A percentile compares a stretch with the other conserved stretches of the same genome.
These are phyloP conservation scores for Claviceps pazoutovae DNA, from an alignment of 2,329 filamentous ascomycete genomes.

Conservation along the genomic window DNA sequence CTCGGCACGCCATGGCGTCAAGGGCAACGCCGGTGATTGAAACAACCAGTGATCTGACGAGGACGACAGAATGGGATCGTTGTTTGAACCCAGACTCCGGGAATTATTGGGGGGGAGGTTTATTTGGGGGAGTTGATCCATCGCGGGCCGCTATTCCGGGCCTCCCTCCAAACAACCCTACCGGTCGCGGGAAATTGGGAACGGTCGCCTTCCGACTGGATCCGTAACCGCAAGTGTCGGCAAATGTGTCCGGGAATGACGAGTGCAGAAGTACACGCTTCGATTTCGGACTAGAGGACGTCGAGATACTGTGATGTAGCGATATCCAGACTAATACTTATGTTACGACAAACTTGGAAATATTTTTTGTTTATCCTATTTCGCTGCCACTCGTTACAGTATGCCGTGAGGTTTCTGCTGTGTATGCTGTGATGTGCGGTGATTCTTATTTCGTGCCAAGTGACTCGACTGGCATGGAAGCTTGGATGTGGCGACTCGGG, in stretches of 20 bases:
- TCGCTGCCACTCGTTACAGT: not conserved
- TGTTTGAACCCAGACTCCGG: slow-evolving; percentile 11
- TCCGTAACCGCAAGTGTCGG: not conserved
- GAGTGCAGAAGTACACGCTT: not conserved
- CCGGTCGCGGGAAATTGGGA: not conserved
- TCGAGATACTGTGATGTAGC: not conserved
- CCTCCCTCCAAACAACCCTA: not conserved
- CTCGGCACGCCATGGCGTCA: slow-evolving; percentile 13
- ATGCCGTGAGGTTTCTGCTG: not conserved
- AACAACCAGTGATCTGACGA: slow-evolving; percentile 14
- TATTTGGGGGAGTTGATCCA: slow-evolving; percentile 13
- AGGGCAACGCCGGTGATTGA: slow-evolving; percentile 9
- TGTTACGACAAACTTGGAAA: not conserved
- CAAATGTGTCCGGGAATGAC: not conserved
- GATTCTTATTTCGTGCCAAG: not conserved
- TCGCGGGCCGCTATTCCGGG: slow-evolving; percentile 5
- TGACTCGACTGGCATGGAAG: not conserved
- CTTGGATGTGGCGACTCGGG: not conserved
- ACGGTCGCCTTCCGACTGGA: not conserved
- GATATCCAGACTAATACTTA: slow-evolving; percentile 2
- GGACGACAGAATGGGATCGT: slow-evolving; percentile 15
- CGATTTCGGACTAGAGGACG: not conserved
- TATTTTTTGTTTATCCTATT: not conserved
- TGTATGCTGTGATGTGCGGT: not conserved
- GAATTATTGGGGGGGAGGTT: slow-evolving; percentile 13